These are phyloP conservation scores for Pythium vanterpoolii DNA, from an alignment of 352 stramenopile species.

Conservation along the genomic window DNA sequence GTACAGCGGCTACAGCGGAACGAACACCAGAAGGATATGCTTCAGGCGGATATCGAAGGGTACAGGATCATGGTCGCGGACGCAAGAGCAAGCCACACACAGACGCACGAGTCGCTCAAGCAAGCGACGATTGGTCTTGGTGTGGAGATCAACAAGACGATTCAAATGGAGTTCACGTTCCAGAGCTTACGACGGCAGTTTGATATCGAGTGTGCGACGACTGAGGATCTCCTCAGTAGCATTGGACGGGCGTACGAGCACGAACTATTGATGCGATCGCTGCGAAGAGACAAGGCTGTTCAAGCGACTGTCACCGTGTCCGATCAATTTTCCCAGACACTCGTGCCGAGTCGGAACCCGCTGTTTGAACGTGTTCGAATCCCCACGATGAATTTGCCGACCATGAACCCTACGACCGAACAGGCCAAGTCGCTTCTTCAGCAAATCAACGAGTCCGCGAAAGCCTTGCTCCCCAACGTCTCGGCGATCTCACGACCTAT, in stretches of 20 bases:
- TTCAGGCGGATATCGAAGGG: constrained; percentile 44
- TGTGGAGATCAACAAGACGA: constrained; percentile 39
- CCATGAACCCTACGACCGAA: constrained; percentile 22
- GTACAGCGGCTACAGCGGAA: constrained; percentile 32
- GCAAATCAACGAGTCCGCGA: constrained; percentile 55
- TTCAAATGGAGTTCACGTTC: constrained; percentile 42
- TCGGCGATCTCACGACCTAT: constrained; percentile 23
- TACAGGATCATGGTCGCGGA: constrained; percentile 26
- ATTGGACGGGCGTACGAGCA: constrained; percentile 63
- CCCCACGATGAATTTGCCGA: constrained; percentile 40
- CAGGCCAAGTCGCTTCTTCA: constrained; percentile 42
- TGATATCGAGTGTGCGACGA: constrained; percentile 43
- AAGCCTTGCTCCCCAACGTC: constrained; percentile 46
- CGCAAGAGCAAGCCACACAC: constrained; percentile 18
- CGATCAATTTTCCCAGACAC: constrained; percentile 46
- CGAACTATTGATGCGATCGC: constrained; percentile 53
- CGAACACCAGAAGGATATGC: constrained; percentile 50
- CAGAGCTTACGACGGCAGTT: constrained; percentile 38
- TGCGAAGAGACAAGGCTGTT: constrained; percentile 48
- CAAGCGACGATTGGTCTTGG: constrained; percentile 46
- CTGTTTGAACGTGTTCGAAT: constrained; percentile 56
- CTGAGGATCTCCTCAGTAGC: constrained; percentile 54
- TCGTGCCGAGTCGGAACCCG: constrained; percentile 62
- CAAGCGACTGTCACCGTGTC: constrained; percentile 51
- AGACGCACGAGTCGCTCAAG: constrained; percentile 24